Evolutionary conservation across 148 eudicot species (phyloP).

Genomic region (Beta vulgaris): DNA sequence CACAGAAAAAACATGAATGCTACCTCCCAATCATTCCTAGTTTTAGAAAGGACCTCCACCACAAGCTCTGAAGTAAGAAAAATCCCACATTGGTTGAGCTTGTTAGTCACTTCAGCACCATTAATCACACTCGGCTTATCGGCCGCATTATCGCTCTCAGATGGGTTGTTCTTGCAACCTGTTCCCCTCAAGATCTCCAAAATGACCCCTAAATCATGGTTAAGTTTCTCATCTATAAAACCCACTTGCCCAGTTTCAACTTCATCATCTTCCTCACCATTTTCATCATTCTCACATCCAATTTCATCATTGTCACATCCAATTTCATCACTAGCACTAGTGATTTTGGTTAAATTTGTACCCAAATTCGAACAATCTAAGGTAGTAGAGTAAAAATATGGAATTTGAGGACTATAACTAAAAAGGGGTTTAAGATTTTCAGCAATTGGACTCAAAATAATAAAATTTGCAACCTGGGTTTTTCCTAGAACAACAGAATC

Average conservation of each 20-base stretch:
- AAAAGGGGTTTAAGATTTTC: constrained; percentile 17
- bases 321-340: constrained; percentile 7
- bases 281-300: constrained; percentile 16
- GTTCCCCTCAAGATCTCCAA: constrained; percentile 36
- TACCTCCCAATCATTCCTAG: constrained; percentile 74
- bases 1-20: constrained; percentile 75
- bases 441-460: constrained; percentile 3
- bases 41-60: constrained; percentile 50
- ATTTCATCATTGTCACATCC: background rate
- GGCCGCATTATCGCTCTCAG: background rate
- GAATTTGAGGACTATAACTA: constrained; percentile 14
- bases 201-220: constrained; percentile 39
- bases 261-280: constrained; percentile 27
- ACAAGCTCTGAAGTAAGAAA: constrained; percentile 48
- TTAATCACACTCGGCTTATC: constrained; percentile 15
- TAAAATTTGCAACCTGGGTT: constrained; percentile 21
- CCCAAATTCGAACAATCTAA: constrained; percentile 12
- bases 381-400: constrained; percentile 21
- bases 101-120: constrained; percentile 36
- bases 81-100: constrained; percentile 61
- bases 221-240: constrained; percentile 25
- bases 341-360: background rate
- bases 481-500: constrained; percentile 20
- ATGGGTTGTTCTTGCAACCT: constrained; percentile 6
- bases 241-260: constrained; percentile 19